Evolutionary conservation across 2,329 filamentous ascomycete genomes (phyloP), one percentile per base, ranked within the genome.

Genomic region (Epichloe scottii): DNA sequence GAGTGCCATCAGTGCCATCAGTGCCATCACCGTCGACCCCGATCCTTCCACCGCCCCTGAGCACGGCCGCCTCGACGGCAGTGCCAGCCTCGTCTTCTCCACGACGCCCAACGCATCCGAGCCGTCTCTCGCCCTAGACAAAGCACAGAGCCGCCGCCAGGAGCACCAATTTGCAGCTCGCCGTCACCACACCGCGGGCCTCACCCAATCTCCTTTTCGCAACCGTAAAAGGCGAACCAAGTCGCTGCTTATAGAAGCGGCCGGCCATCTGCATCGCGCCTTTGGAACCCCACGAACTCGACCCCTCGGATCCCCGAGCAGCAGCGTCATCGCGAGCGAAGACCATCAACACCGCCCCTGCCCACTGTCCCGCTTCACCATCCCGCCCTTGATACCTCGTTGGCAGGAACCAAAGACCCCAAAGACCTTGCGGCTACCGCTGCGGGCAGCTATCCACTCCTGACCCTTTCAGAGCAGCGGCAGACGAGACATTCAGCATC

Each of bases 241-340:
- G 15, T 34, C n/a, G 33, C 45, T 35, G 44, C 54, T 35, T 64
- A 57, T 34, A 66, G 68, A 26, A 62, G 68, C 46, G 68, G 65
- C 49, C 70, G 68, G 33, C 66, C 71, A 33, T 68, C 71, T 4
- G 68, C 74, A 21, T 71, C 73, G 44, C 75, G 76, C 37, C 74
- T 81, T 56, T 81, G 78, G 78, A 81, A 81, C 58, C 78, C 78
- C 23, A 75, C 75, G 53, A 81, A 81, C 60, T 81, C 76, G 26
- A 80, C 77, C 2, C 77, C 76, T 43, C 70, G 76, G 52, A 57
- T 63, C 50, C 56, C 67, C 51, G 60, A 56, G 23, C 53, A 56
- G 19, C 48, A 11, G 8, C 39, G 17, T 37, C 51, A 53, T 45
- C 60, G 70, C 51, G 68, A 62, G 54, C 72, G 76, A 51, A 74